Evolutionary conservation across 2,329 filamentous ascomycete species (phyloP), one percentile per base, ranked within the genome.

Genomic region (Curvularia sp.): DNA sequence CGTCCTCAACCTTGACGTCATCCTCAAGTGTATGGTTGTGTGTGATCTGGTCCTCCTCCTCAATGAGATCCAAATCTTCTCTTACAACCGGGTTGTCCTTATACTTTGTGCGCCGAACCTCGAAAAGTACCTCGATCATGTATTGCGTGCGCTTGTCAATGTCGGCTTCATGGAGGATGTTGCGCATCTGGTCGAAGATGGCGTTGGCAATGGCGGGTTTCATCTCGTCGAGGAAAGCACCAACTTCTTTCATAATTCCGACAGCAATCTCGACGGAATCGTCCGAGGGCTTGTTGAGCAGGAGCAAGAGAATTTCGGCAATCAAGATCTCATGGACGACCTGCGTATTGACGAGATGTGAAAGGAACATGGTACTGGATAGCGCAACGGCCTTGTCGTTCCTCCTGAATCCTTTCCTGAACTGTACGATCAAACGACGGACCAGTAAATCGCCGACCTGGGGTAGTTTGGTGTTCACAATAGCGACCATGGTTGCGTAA

Each of bases 71-170:
- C 56, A 99, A 81, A 75, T 99, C 95, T 74, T 97, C 93, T 76
- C 89, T 93, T 69, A 98, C 82, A 0, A 93, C 89, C 18, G 89
- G 92, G 70, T 98, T 93, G 71, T 98, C 93, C 81, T 97, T 97
- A 83, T 96, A 99, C 70, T 90, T 90, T 79, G 98, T 94, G 79
- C 97, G 97, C 63, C 95, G 87, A 55, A 97, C 90, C 80, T 99
- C 93, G 76, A 99, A 99, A 42, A 99, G 80, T 5, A 98, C 95
- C 77, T 99, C 95, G 56, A 99, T 94, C 91, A 97, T 97, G 79
- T 98, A 99, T 79, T 99, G 95, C n/a, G 94, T 93, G 64, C 95
- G 86, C 83, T 97, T 97, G 74, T 98, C 94, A 75, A 99, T 97
- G 73, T 95, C 93, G 43, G 93, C 93, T 77, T 99, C 95, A 80